Conservation (phyloP, 495 filamentous ascomycete species). For the Xylaria cubensis region DNA sequence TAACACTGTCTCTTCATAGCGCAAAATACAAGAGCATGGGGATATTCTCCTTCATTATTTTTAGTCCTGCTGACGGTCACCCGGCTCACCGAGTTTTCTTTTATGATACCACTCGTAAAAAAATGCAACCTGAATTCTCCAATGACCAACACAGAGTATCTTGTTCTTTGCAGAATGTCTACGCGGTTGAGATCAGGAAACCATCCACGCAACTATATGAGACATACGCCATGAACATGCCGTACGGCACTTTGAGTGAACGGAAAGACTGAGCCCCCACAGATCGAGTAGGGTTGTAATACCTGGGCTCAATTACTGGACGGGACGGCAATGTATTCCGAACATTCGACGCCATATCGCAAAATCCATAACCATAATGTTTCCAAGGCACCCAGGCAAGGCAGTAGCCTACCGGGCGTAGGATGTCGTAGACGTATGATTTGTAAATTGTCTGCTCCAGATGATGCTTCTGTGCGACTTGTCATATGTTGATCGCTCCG, state of each 20-base stretch:
- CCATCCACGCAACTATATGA: slow-evolving; percentile 43
- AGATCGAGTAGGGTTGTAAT: slow-evolving; percentile 28
- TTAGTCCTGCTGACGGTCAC: slow-evolving; percentile 18
- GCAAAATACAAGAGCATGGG: slow-evolving; percentile 37
- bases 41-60: slow-evolving; percentile 19
- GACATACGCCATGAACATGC: slow-evolving; percentile 34
- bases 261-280: slow-evolving; percentile 34
- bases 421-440: slow-evolving; percentile 61
- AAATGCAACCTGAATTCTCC: slow-evolving; percentile 41
- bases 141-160: slow-evolving; percentile 42
- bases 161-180: slow-evolving; percentile 42
- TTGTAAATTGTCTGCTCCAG: slow-evolving; percentile 59
- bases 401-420: slow-evolving; percentile 62
- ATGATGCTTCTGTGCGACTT: slow-evolving; percentile 55
- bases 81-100: slow-evolving; percentile 28
- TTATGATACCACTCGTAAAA: slow-evolving; percentile 29
- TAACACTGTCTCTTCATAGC: slow-evolving; percentile 34
- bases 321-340: slow-evolving; percentile 30
- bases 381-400: slow-evolving; percentile 62
- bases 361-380: slow-evolving; percentile 66
- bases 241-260: slow-evolving; percentile 33
- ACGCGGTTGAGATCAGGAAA: slow-evolving; percentile 41
- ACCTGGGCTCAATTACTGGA: slow-evolving; percentile 31
- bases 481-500: slow-evolving; percentile 41
- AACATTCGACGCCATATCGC: slow-evolving; percentile 51